Conservation (phyloP, 139 green algal species). For the Parachlorella kessleri region DNA sequence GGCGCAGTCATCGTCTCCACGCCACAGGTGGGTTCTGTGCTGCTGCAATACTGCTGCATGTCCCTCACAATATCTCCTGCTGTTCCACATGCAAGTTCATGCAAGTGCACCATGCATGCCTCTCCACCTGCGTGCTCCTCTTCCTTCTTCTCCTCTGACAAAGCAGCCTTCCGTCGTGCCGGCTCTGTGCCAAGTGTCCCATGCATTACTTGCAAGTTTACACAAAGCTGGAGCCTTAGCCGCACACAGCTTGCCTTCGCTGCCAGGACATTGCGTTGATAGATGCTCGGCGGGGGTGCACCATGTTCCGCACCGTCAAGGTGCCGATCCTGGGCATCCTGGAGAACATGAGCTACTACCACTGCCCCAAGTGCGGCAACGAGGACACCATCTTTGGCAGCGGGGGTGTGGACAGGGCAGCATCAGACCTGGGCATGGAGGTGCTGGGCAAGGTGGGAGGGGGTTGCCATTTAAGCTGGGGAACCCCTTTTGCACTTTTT, state of each 20-base stretch:
- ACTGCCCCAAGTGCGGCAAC: slow-evolving; percentile 75
- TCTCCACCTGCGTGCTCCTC: no score
- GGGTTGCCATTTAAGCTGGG: no score
- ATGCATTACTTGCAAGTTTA: no score
- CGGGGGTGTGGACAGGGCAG: slow-evolving; percentile 64
- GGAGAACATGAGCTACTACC: slow-evolving; percentile 90
- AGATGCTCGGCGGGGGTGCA: slow-evolving; percentile 70
- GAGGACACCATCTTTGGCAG: slow-evolving; percentile 85
- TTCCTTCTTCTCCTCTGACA: no score
- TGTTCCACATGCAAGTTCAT: no score
- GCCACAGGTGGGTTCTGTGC: slow-evolving; percentile 75
- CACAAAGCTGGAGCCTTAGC: no score
- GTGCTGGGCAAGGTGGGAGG: slow-evolving; percentile 80
- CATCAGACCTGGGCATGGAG: slow-evolving; percentile 66
- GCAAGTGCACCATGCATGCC: no score
- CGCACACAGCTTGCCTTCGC: background rate
- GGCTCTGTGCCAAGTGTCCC: no score
- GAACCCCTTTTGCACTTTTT: no score
- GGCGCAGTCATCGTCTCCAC: slow-evolving; percentile 91
- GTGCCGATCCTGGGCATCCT: slow-evolving; percentile 87
- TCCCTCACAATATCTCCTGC: no score
- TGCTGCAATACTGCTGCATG: no score
- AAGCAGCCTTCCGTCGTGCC: no score
- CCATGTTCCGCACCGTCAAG: slow-evolving; percentile 84
- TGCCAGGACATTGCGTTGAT: slow-evolving; percentile 67